phyloP scores from a whole-genome alignment of 2,329 filamentous ascomycete genomes.

The Leptographium wingfieldii region DNA sequence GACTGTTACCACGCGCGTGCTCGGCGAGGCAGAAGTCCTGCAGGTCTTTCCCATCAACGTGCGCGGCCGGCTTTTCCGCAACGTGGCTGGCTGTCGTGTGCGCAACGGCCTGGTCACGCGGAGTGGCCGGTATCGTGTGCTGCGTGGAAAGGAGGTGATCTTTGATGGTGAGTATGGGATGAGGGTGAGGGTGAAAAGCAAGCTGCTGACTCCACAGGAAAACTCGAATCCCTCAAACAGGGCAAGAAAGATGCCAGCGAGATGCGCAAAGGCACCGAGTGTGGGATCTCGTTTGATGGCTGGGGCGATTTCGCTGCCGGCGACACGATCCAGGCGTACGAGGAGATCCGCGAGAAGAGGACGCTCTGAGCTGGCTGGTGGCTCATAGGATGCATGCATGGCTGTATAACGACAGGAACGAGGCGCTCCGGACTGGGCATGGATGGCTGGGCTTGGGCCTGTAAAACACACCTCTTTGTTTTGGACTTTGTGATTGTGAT shows the following conservation, averaged over 20 bases:
- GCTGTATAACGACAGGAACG: not conserved
- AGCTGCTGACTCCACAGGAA: conserved; percentile 37
- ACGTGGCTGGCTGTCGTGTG: conserved; percentile 79
- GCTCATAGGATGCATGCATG: not conserved
- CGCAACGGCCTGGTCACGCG: conserved; percentile 63
- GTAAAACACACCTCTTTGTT: not conserved
- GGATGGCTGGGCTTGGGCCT: not conserved
- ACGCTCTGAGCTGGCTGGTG: conserved; percentile 24
- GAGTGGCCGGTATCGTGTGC: conserved; percentile 54
- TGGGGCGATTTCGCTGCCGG: conserved; percentile 71
- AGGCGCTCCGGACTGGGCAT: not conserved
- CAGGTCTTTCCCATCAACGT: conserved; percentile 76
- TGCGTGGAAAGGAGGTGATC: conserved; percentile 56
- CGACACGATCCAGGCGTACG: conserved; percentile 79
- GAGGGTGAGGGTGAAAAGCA: not conserved
- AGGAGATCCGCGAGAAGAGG: conserved; percentile 64
- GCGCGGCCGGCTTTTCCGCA: conserved; percentile 55
- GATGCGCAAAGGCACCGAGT: conserved; percentile 88
- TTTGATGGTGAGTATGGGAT: conserved; percentile 58
- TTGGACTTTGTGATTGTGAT: too few relatives aligned
- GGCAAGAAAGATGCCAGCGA: conserved; percentile 83
- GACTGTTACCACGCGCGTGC: conserved; percentile 53
- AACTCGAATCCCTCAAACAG: conserved; percentile 71
- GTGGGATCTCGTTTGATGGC: conserved; percentile 70
- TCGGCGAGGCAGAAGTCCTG: conserved; percentile 77